phyloP scores from a whole-genome alignment of 441 rosid genomes.

The Metrosideros polymorpha region DNA sequence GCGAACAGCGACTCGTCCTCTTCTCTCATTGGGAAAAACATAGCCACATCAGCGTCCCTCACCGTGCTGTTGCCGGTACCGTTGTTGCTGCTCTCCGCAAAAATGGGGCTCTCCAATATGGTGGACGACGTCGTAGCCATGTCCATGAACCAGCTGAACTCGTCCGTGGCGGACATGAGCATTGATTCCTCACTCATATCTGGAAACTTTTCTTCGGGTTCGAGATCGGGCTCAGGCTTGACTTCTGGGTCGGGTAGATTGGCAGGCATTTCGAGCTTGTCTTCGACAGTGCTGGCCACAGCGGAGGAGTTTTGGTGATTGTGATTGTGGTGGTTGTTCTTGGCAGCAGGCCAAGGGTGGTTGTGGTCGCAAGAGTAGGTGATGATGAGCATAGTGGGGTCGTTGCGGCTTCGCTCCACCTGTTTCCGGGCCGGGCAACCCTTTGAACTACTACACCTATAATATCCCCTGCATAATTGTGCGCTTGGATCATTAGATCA shows the following conservation, averaged over 20 bases:
- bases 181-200: slow-evolving; percentile 35
- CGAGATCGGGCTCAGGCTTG: slow-evolving; percentile 16
- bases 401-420: slow-evolving; percentile 76
- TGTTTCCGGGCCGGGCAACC: slow-evolving; percentile 96
- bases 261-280: not conserved
- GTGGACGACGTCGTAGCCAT: slow-evolving; percentile 72
- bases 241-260: slow-evolving; percentile 4
- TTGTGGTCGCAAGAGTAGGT: slow-evolving; percentile 87
- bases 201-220: slow-evolving; percentile 35
- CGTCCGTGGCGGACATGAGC: slow-evolving; percentile 29
- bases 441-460: slow-evolving; percentile 89
- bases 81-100: slow-evolving; percentile 17
- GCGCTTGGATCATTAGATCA: not conserved
- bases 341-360: slow-evolving; percentile 69
- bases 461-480: slow-evolving; percentile 55
- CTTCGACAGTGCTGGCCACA: not conserved
- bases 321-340: slow-evolving; percentile 32
- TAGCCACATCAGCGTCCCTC: slow-evolving; percentile 26
- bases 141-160: slow-evolving; percentile 75
- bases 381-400: slow-evolving; percentile 75
- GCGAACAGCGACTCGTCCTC: slow-evolving; percentile 94
- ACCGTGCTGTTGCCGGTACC: not conserved
- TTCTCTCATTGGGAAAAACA: slow-evolving; percentile 70
- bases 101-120: slow-evolving; percentile 59
- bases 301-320: slow-evolving; percentile 13